Evolutionary conservation across 1,284 basidiomycete species (phyloP), one percentile per base, ranked within the genome.

Genomic region (Meripilus lineatus): DNA sequence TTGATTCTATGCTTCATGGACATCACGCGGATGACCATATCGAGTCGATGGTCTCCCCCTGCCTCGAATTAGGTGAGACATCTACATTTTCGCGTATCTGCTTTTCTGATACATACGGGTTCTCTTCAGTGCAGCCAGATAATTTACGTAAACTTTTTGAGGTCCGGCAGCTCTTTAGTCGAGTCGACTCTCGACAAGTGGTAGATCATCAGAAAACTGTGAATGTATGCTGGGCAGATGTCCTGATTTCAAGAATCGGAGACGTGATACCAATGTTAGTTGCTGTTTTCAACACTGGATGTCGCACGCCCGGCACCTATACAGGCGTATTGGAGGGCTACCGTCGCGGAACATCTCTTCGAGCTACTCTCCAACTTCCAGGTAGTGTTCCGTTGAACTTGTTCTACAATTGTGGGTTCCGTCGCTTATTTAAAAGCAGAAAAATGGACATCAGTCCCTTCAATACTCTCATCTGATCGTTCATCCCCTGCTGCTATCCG

Each of bases 361-460:
- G 69, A 32, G 81, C 81, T 34, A 77, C 79, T 2, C 63, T 72
- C 15, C 84, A 87, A 51, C 59, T 89, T 14, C 84, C 86, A 45
- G 70, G 86, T 83, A 58, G 49, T n/a, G 62, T 54, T 23, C 26
- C 30, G 36, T 28, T 14, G 8, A 17, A 6, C 18, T 24, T 25
- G 5, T 22, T 15, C 10, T 21, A 38, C 14, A 30, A 14, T 24
- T 18, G 14, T 34, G 15, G 11, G 14, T 17, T 22, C 33, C 26
- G 18, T 20, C 23, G 38, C 40, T 8, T 26, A 13, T 33, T n/a
- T n/a, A n/a, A n/a, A n/a, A n/a, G 7, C 49, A 84, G 84, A 72
- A 33, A 65, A 60, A 10, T 86, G 77, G 80, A 44, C 59, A 17
- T 62, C 62, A 32, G 53, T 85, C 20, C 55, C 69, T 7, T 57